Evolutionary conservation across 192 early-diverging fungal genomes (phyloP), one percentile per base, ranked within the genome.

Genomic region (Gaertneriomyces sp.): DNA sequence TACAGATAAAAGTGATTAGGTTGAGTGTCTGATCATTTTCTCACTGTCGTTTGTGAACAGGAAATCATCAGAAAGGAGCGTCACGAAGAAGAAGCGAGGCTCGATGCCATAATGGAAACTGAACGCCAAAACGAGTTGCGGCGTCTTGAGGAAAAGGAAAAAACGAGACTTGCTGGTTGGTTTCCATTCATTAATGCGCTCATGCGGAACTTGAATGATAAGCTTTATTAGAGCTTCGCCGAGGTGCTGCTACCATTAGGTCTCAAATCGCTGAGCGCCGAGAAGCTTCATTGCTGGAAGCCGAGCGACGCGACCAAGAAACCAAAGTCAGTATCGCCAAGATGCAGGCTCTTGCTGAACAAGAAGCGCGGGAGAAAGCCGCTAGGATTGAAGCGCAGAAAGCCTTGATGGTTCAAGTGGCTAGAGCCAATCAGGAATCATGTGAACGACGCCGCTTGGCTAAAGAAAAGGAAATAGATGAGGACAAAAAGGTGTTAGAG

Each of bases 81-180:
- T 41, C 80, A 83, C 50, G 71, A 71, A 14, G 83, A 85, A 67
- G 81, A 85, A 9, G 58, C 69, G 11, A 61, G 83, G 12, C 60
- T 85, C 16, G 83, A 85, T 66, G 75, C 77, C 3, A 77, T 85
- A 60, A 85, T 85, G 83, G 83, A 85, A 50, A 19, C 64, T 6
- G 81, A 83, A 58, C 64, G 83, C 8, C 73, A 78, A 4, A 65
- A 57, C 43, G 83, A 85, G 61, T 62, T 85, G 56, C 60, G 75
- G 51, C 76, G 78, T 49, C 68, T 85, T 16, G 81, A 78, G 68
- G 78, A 85, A 52, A 53, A 75, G 4, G 81, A 85, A 40, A 59
- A 63, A 45, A 68, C 56, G 39, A 40, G 83, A 14, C 54, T 79
- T 40, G 72, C 80, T 69, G 78, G 79, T 81, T 41, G 41, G 58